A percentile compares a stretch with the other conserved stretches of the same genome.
Evolutionary conservation across 169 alveolate genomes (phyloP).

Genomic region (Plasmodium sp.): DNA sequence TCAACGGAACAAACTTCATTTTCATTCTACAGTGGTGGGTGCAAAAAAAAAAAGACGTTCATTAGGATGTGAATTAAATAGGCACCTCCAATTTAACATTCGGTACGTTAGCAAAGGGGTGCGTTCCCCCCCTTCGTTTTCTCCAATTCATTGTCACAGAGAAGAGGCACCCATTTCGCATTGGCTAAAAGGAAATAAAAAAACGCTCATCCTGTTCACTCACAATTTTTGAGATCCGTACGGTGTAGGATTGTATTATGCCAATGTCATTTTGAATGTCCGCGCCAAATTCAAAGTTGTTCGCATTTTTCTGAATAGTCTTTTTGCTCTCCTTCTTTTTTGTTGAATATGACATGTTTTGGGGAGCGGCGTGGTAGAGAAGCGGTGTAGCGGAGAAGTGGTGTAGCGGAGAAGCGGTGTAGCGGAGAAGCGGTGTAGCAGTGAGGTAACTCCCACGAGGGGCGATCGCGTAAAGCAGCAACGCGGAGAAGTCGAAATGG

Average conservation of each 20-base stretch:
- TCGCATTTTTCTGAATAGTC: not conserved
- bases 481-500: not conserved
- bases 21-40: slow-evolving; percentile 4
- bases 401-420: not conserved
- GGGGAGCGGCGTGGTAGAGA: not conserved
- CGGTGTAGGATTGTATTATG: slow-evolving; percentile 41
- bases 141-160: not conserved
- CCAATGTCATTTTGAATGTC: slow-evolving; percentile 62
- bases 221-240: slow-evolving; percentile 46
- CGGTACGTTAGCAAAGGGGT: not conserved
- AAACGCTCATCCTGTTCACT: not conserved
- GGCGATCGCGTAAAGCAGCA: not conserved
- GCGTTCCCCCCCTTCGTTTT: not conserved
- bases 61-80: not conserved
- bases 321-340: slow-evolving; percentile 21
- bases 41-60: slow-evolving; percentile 1
- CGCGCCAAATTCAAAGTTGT: slow-evolving; percentile 19
- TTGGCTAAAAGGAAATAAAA: not conserved
- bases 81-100: not conserved
- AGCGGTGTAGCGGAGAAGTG: not conserved
- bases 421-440: not conserved
- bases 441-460: not conserved
- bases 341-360: slow-evolving; percentile 69
- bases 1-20: slow-evolving; percentile 65
- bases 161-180: not conserved